phyloP scores from a whole-genome alignment of 192 early-diverging fungal genomes.

The Piromyces finnis region DNA sequence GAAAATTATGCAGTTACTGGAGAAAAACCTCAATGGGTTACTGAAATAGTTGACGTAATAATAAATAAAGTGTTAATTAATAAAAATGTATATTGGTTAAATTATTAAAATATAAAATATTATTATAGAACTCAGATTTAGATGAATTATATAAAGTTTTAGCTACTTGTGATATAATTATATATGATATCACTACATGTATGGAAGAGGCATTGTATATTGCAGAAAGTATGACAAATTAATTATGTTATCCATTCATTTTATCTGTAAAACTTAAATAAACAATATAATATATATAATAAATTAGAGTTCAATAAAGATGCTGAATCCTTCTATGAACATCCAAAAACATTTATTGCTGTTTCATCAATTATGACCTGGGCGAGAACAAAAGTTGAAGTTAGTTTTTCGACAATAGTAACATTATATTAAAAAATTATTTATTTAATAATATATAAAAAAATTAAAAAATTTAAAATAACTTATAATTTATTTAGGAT shows the following conservation, averaged over 20 bases:
- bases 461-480: no score
- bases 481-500: no score
- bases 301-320: conserved; percentile 25
- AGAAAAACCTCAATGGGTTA: conserved; percentile 21
- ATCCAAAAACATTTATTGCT: conserved; percentile 34
- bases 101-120: background rate
- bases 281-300: no score
- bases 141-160: conserved; percentile 14
- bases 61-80: no score
- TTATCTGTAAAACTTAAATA: no score
- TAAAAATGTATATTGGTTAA: no score
- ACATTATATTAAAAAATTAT: no score
- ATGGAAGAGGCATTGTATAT: conserved; percentile 38
- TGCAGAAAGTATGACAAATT: conserved; percentile 20
- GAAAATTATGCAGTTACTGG: conserved; percentile 27
- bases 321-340: conserved; percentile 22
- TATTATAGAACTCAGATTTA: conserved; percentile 13
- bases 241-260: no score
- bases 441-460: no score
- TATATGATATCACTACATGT: conserved; percentile 27
- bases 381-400: conserved; percentile 33
- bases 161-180: conserved; percentile 25
- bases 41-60: conserved; percentile 13
- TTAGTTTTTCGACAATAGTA: no score
- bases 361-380: conserved; percentile 41